phyloP scores from a whole-genome alignment of 805 yeast species.

The Kodamaea leandrae region DNA sequence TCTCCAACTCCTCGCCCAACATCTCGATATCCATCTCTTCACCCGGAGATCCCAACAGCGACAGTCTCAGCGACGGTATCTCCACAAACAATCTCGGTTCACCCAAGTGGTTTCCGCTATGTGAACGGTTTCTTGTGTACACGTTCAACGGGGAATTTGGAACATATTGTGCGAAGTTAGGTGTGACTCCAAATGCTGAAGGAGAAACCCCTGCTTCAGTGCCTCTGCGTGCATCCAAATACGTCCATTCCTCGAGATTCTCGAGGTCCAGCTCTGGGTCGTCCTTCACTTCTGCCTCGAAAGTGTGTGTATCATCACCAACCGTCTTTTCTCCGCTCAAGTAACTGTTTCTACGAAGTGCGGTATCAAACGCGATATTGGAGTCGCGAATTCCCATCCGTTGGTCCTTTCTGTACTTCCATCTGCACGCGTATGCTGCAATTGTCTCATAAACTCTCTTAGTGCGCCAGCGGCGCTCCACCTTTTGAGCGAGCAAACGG shows the following conservation, averaged over 20 bases:
- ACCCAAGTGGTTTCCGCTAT: conserved; percentile 10
- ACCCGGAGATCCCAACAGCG: conserved; percentile 14
- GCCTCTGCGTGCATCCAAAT: neutral
- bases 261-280: neutral
- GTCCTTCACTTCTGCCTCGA: neutral
- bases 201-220: neutral
- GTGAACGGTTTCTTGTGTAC: conserved; percentile 7
- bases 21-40: conserved; percentile 20
- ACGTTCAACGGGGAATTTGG: conserved; percentile 8
- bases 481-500: conserved; percentile 54
- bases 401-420: conserved; percentile 40
- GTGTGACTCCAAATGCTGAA: conserved; percentile 1
- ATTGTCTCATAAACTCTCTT: conserved; percentile 46
- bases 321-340: conserved; percentile 8
- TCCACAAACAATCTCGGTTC: conserved; percentile 15
- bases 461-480: conserved; percentile 46
- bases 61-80: conserved; percentile 13
- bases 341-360: conserved; percentile 27
- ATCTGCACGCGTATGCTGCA: conserved; percentile 46
- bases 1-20: conserved; percentile 26
- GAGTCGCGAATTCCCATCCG: conserved; percentile 26
- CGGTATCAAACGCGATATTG: conserved; percentile 24
- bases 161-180: conserved; percentile 3
- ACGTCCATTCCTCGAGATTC: neutral
- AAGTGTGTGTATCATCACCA: neutral